Base-by-base conservation (phyloP, 768 basidiomycete species). In the Pleurotus citrinopileatus region DNA sequence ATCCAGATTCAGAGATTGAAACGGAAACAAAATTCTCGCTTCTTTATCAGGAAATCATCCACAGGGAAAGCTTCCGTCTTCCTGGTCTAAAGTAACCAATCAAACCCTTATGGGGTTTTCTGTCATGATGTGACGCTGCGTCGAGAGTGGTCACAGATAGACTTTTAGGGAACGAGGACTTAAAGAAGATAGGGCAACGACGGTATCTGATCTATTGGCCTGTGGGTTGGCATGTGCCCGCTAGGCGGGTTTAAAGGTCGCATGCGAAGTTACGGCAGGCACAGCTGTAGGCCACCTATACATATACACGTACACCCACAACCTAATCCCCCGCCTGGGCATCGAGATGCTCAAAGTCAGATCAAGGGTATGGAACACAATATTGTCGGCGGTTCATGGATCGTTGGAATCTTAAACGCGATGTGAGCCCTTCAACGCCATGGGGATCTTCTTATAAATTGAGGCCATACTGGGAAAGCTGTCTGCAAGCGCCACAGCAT, bases 131-230 rank as follows among this genome's bases (percentile, higher is more conserved):
- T 51, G 48, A 51, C 48, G 37, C 28, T 23, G 12, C 15, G 17
- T 23, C 34, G 48, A 50, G 34, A 32, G 48, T 50, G 19, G 48
- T 51, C 48, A 51, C 34, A 51, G 34, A 51, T 51, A 51, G 48
- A 51, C 48, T 51, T 51, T 51, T 51, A 51, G 48, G 48, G 48
- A 51, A 51, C 48, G 48, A 51, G 29, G 34, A 13, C 19, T 25
- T 51, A 36, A 15, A 34, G 48, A 51, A 51, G 48, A 36, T 51
- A 19, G 48, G 19, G 20, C 1, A 34, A 10, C 32, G 22, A 32
- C 45, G 45, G 48, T 20, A 12, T 22, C 43, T 38, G 48, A 38
- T 51, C 12, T 37, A 3, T 9, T 34, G n/a, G 32, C 10, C 32
- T 34, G n/a, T 34, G 32, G n/a, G 32, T n/a, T n/a, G n/a, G n/a